Evolutionary conservation across 1,284 basidiomycete genomes (phyloP).

Genomic region (Ustilago cynodontis): DNA sequence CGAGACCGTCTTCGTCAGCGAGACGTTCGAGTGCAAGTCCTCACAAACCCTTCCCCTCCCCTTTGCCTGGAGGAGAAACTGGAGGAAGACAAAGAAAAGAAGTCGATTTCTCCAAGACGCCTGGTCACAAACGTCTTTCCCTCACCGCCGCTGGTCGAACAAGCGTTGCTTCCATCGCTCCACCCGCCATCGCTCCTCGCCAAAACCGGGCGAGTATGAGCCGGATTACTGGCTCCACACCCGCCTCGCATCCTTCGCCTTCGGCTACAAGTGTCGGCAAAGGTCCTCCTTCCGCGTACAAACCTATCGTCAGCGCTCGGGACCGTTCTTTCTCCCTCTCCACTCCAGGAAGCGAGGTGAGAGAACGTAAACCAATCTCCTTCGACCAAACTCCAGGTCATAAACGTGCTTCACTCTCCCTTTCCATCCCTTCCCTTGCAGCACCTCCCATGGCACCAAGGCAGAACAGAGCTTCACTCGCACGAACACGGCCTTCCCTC

Average conservation of each 20-base stretch:
- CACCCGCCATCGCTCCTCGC: conserved; percentile 41
- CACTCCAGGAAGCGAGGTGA: background rate
- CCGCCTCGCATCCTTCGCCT: too few species aligned
- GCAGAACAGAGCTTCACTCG: conserved; percentile 38
- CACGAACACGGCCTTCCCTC: conserved; percentile 8
- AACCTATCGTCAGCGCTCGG: background rate
- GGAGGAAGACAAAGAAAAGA: conserved; percentile 18
- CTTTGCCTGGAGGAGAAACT: background rate
- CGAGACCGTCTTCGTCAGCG: too few species aligned
- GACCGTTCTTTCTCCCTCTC: background rate
- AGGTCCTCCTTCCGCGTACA: conserved; percentile 4
- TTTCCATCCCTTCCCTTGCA: conserved; percentile 42
- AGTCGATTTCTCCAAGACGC: conserved; percentile 54
- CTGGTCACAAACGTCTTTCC: conserved; percentile 50
- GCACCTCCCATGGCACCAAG: conserved; percentile 43
- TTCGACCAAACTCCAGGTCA: conserved; percentile 54
- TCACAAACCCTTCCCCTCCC: conserved; percentile 9
- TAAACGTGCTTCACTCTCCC: conserved; percentile 31
- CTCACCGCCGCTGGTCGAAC: background rate
- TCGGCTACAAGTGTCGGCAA: background rate
- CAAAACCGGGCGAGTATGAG: conserved; percentile 31
- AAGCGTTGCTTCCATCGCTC: conserved; percentile 27
- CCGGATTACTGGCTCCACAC: conserved; percentile 7
- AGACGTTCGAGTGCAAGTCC: background rate
- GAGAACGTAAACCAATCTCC: conserved; percentile 27